Percentiles rank a stretch among this genome's conserved stretches.
These are phyloP conservation scores for Thermothelomyces thermophilus DNA, from an alignment of 2,329 filamentous ascomycete genomes.

Conservation along the genomic window DNA sequence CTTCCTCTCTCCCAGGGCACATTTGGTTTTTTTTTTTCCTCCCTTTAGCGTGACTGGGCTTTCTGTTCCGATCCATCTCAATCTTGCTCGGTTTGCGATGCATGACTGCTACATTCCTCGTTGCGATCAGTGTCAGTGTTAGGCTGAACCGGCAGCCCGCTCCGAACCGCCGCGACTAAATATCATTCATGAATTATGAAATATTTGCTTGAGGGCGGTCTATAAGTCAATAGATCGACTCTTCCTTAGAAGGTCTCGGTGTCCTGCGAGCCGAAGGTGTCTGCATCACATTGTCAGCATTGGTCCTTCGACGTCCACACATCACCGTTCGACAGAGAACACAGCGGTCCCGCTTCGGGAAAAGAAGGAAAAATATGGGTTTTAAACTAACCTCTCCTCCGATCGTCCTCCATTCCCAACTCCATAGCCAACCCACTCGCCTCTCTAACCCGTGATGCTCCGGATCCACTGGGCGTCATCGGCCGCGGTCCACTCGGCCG, in stretches of 20 bases:
- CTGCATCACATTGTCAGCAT: slow-evolving; percentile 27
- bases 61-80: too few species aligned
- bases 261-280: slow-evolving; percentile 50
- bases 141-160: too few species aligned
- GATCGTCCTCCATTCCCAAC: slow-evolving; percentile 5
- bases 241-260: slow-evolving; percentile 46
- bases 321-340: not conserved
- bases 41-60: too few species aligned
- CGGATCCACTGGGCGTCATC: slow-evolving; percentile 51
- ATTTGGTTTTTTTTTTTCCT: too few species aligned
- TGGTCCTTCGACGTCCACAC: not conserved
- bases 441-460: slow-evolving; percentile 43
- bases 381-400: slow-evolving; percentile 18
- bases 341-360: too few species aligned
- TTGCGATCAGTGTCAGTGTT: too few species aligned
- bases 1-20: too few species aligned
- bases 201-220: not conserved
- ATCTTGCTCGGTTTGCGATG: too few species aligned
- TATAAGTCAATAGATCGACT: not conserved
- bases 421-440: not conserved
- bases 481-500: slow-evolving; percentile 53
- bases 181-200: too few species aligned
- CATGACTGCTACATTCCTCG: too few species aligned
- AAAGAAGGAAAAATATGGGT: not conserved
- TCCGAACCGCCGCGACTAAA: too few species aligned